Evolutionary conservation across 2,329 filamentous ascomycete species (phyloP), one percentile per base, ranked within the genome.

Genomic region (Diaporthe aspalathi): DNA sequence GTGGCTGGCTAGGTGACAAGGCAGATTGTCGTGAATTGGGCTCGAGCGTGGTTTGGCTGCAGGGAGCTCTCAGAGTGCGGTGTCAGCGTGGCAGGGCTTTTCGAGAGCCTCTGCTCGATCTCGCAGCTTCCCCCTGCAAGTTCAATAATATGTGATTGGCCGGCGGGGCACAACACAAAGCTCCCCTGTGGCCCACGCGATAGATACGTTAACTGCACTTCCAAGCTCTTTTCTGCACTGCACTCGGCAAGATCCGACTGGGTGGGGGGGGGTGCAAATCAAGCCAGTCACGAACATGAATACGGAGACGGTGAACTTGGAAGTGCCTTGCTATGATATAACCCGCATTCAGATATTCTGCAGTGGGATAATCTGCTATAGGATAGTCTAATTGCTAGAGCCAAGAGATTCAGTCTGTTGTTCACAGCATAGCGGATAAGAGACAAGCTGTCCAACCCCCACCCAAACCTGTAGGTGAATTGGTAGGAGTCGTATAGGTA

Each of bases 81-180:
- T 7, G 22, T 63, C 27, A 12, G 9, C 43, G 43, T 38, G 45
- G 50, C 60, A 65, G 60, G 50, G 45, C 60, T 65, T 65, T 63
- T 50, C n/a, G 32, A 45, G 35, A 6, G 60, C 27, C 60, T n/a
- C n/a, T n/a, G n/a, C n/a, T 29, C 3, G 56, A 29, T 12, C 20
- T 17, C 50, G 60, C 29, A 65, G 60, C 60, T 65, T 45, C 67
- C 67, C 45, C 67, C 67, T 49, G 67, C 43, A 32, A 22, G 22
- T 56, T 68, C 53, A 60, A 16, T 68, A 68, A 60, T 60, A 68
- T 68, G 67, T 68, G 67, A 68, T 68, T 68, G 67, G 67, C 17
- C 45, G 54, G 9, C 20, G n/a, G 40, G 8, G 5, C 29, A 27
- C 53, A 27, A 56, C 14, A 57, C 14, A 57, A 57, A 56, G 52